Conservation (phyloP, 1,284 basidiomycete species). For the Tilletiopsis washingtonensis region DNA sequence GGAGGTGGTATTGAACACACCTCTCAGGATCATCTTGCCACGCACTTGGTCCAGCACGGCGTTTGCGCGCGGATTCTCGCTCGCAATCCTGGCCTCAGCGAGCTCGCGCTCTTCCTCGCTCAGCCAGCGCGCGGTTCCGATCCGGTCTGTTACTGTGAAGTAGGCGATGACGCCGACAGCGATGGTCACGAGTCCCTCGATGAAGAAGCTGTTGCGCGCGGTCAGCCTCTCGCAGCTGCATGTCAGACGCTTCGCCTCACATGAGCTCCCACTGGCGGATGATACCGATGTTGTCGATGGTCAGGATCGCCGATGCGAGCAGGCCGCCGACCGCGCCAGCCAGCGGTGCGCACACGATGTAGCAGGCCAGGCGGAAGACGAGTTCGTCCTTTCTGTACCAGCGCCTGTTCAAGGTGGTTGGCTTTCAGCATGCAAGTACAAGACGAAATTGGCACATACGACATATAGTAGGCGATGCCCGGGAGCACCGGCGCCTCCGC, state of each 20-base stretch:
- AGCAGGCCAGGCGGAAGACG: slow-evolving; percentile 44
- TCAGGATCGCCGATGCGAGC: slow-evolving; percentile 25
- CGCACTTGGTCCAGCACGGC: slow-evolving; percentile 19
- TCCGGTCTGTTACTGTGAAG: slow-evolving; percentile 45
- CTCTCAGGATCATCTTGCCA: slow-evolving; percentile 17
- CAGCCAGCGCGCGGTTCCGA: slow-evolving; percentile 46
- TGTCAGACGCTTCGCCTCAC: no score
- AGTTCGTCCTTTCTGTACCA: slow-evolving; percentile 47
- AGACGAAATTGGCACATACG: no score
- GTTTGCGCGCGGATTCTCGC: slow-evolving; percentile 22
- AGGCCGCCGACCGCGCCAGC: slow-evolving; percentile 46
- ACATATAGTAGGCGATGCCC: slow-evolving; percentile 39
- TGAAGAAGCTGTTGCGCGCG: slow-evolving; percentile 27
- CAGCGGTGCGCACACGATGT: slow-evolving; percentile 24
- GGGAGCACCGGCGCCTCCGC: slow-evolving; percentile 47
- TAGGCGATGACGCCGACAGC: slow-evolving; percentile 41
- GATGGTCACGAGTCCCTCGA: slow-evolving; percentile 48
- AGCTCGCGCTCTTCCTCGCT: slow-evolving; percentile 43
- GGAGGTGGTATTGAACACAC: slow-evolving; percentile 22
- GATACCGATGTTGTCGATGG: slow-evolving; percentile 30
- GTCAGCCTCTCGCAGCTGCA: no score
- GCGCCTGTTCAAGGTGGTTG: no score
- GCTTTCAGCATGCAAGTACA: no score
- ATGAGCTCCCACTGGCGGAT: no score
- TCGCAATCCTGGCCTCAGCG: slow-evolving; percentile 15